These are phyloP conservation scores for Neopestalotiopsis rosae DNA, from an alignment of 2,329 filamentous ascomycete genomes.

Conservation along the genomic window DNA sequence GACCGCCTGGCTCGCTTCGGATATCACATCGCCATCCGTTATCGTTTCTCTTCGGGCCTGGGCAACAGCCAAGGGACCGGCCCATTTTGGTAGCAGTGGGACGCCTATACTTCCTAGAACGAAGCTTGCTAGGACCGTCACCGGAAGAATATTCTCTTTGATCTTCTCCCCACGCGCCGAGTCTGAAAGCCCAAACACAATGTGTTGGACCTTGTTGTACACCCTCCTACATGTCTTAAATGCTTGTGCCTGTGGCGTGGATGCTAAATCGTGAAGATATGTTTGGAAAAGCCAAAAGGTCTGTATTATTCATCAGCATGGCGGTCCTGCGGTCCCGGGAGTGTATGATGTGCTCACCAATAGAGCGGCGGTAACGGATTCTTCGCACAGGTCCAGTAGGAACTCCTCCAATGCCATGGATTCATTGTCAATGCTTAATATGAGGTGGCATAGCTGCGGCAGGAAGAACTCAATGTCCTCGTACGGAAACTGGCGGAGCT, in stretches of 20 bases:
- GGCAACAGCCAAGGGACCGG: conserved; percentile 79
- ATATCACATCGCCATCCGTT: conserved; percentile 60
- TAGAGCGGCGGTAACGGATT: conserved; percentile 83
- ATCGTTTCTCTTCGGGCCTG: conserved; percentile 79
- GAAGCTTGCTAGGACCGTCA: conserved; percentile 81
- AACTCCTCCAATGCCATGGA: conserved; percentile 92
- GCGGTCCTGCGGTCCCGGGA: conserved; percentile 21
- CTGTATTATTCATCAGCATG: conserved; percentile 49
- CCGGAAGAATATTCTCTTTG: conserved; percentile 80
- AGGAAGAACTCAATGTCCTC: conserved; percentile 94
- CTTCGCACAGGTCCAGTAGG: conserved; percentile 82
- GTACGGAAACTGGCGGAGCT: conserved; percentile 87
- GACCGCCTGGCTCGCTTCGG: conserved; percentile 53
- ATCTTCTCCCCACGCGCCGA: conserved; percentile 74
- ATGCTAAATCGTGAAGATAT: conserved; percentile 80
- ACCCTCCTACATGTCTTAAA: conserved; percentile 84
- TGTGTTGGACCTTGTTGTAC: conserved; percentile 88
- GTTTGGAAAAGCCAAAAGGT: conserved; percentile 93
- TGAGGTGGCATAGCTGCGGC: conserved; percentile 84
- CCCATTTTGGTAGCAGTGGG: conserved; percentile 77
- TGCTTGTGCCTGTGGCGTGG: conserved; percentile 74
- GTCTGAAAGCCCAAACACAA: conserved; percentile 81
- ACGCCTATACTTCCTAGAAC: conserved; percentile 78
- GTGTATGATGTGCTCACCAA: conserved; percentile 61
- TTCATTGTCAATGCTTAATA: conserved; percentile 88